Conservation (phyloP, 2,329 filamentous ascomycete genomes). For the Colletotrichum nymphaeae region DNA sequence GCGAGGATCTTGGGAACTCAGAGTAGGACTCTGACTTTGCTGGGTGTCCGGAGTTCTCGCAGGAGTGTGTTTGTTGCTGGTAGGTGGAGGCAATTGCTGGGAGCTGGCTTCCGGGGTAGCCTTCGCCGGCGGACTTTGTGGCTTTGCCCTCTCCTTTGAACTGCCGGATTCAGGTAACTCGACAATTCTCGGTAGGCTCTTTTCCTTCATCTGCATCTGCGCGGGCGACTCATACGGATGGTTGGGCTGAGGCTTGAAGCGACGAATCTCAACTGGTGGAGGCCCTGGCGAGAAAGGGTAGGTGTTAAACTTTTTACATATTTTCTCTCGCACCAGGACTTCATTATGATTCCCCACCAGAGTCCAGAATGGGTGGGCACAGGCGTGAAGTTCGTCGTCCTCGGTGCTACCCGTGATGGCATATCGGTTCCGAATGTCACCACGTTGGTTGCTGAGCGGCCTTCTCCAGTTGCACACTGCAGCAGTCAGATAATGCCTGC, state of each 20-base stretch:
- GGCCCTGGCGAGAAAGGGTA: neutral
- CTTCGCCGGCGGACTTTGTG: neutral
- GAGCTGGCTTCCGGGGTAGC: neutral
- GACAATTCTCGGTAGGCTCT: neutral
- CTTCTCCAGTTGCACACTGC: slow-evolving; percentile 11
- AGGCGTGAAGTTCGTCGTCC: slow-evolving; percentile 8
- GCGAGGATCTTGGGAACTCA: slow-evolving; percentile 2
- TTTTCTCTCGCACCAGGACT: slow-evolving; percentile 23
- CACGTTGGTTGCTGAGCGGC: slow-evolving; percentile 11
- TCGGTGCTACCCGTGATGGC: slow-evolving; percentile 12
- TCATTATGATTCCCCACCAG: slow-evolving; percentile 23
- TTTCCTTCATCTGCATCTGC: slow-evolving; percentile 16
- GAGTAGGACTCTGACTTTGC: slow-evolving; percentile 13
- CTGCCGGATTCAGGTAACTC: slow-evolving; percentile 13
- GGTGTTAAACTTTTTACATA: slow-evolving; percentile 9
- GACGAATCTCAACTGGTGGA: slow-evolving; percentile 21
- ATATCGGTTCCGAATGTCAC: slow-evolving; percentile 19
- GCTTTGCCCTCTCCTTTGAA: neutral
- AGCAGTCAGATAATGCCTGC: neutral
- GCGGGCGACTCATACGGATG: slow-evolving; percentile 12
- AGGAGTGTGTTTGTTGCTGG: slow-evolving; percentile 12
- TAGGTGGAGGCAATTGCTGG: neutral
- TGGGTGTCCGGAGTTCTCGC: slow-evolving; percentile 21
- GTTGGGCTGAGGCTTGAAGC: slow-evolving; percentile 13
- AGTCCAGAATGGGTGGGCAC: slow-evolving; percentile 13